Base-by-base conservation (phyloP, 495 filamentous ascomycete genomes). In the Massariosphaeria phaeospora region DNA sequence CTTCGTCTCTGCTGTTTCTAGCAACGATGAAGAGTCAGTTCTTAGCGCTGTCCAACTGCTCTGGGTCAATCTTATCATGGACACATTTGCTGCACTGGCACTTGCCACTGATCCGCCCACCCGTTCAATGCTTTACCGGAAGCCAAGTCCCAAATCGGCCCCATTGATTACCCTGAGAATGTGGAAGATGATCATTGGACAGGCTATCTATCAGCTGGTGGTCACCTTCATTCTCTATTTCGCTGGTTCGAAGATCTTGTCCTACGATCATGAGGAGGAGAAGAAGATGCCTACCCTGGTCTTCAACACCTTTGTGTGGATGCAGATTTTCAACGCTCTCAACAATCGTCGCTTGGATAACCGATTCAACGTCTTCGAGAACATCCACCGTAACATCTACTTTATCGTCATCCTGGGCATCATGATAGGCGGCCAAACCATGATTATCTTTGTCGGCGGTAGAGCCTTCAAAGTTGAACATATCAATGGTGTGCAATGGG, bases 101-200 rank as follows among this genome's bases (percentile, higher is more conserved):
- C 74, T 94, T 26, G 89, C 89, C 13, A 94, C 89, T 1, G 89
- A 95, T 67, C 83, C 85, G 5, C 88, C 89, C 2, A 79, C 83
- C 6, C 72, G 77, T 9, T 76, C 73, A 29, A 78, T 94, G 43
- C 76, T 95, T 17, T 67, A 89, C 59, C 84, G 89, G 17, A 76
- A 80, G 53, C 89, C 89, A 0, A 84, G 91, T 61, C 79, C 80
- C 3, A 91, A 89, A 66, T 84, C 84, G 7, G 78, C 84, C 7
- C 81, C 85, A 12, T 74, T 95, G 11, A 89, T 95, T 45, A 89
- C 80, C 9, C 66, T 82, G 27, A 85, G 80, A 15, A 94, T 91
- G 86, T 91, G 87, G 88, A 95, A 95, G 72, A 95, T 93, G 87
- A 91, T 95, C 43, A 77, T 89, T 50, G 88, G 88, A 15, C 89